Evolutionary conservation across 2,329 filamentous ascomycete species (phyloP).

Genomic region (Microthyrium microscopicum): DNA sequence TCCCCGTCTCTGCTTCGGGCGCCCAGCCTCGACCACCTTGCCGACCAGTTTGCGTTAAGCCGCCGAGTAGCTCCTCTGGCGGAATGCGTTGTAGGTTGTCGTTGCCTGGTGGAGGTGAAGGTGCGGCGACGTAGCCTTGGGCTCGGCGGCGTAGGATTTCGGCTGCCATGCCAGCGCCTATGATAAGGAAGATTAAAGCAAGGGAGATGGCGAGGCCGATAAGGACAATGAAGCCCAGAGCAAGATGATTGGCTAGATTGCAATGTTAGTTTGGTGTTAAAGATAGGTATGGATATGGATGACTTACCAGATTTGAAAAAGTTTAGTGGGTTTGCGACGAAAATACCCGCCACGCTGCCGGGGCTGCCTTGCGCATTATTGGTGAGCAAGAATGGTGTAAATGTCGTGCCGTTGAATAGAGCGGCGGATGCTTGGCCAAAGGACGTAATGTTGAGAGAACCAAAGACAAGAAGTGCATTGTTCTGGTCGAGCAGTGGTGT

Average conservation of each 20-base stretch:
- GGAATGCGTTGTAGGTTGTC: slow-evolving; percentile 33
- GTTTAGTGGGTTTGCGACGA: slow-evolving; percentile 59
- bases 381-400: slow-evolving; percentile 68
- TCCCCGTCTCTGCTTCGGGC: too few species aligned
- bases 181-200: slow-evolving; percentile 59
- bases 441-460: slow-evolving; percentile 55
- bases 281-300: slow-evolving; percentile 12
- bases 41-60: slow-evolving; percentile 5
- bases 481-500: slow-evolving; percentile 47
- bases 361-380: slow-evolving; percentile 45
- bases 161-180: slow-evolving; percentile 56
- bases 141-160: slow-evolving; percentile 61
- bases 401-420: slow-evolving; percentile 67
- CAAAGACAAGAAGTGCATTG: slow-evolving; percentile 69
- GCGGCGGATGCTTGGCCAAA: slow-evolving; percentile 76
- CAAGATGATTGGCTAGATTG: slow-evolving; percentile 37
- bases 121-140: slow-evolving; percentile 67
- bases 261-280: slow-evolving; percentile 2
- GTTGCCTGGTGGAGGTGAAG: slow-evolving; percentile 33
- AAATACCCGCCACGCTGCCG: slow-evolving; percentile 65
- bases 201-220: slow-evolving; percentile 68
- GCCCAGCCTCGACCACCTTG: not conserved
- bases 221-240: slow-evolving; percentile 61
- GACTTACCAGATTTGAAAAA: slow-evolving; percentile 56
- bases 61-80: slow-evolving; percentile 25